Evolutionary conservation across 208 protist species (phyloP).

Genomic region (Perkinsela sp.): DNA sequence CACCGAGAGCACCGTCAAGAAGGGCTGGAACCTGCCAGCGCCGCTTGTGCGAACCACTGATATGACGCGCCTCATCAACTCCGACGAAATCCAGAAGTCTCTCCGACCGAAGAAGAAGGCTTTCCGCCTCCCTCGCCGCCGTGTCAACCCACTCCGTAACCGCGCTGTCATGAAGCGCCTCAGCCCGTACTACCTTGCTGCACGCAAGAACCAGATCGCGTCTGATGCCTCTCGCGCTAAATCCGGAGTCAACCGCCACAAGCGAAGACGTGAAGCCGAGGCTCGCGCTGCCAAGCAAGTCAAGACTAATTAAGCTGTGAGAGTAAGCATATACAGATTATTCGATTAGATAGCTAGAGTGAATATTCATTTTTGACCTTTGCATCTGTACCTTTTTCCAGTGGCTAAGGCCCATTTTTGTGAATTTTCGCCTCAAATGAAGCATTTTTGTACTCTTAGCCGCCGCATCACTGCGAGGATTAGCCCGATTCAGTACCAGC

Average conservation of each 20-base stretch:
- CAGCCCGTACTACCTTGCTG: constrained; percentile 16
- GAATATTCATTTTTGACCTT: too few species aligned
- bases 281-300: too few species aligned
- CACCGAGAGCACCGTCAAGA: constrained; percentile 51
- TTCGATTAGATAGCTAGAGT: too few species aligned
- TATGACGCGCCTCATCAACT: constrained; percentile 44
- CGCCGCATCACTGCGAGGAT: too few species aligned
- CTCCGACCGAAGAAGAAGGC: constrained; percentile 38
- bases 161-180: constrained; percentile 33
- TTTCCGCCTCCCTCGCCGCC: constrained; percentile 17
- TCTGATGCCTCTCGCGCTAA: neutral
- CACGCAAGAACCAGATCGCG: neutral
- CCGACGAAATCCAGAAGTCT: constrained; percentile 33
- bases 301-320: too few species aligned
- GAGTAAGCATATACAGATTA: too few species aligned
- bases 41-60: constrained; percentile 36
- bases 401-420: too few species aligned
- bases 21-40: constrained; percentile 25
- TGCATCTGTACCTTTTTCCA: too few species aligned
- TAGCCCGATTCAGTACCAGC: too few species aligned
- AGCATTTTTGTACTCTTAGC: too few species aligned
- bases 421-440: too few species aligned
- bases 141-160: constrained; percentile 26
- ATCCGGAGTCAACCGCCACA: neutral
- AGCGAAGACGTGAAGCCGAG: neutral